Evolutionary conservation across 2,329 filamentous ascomycete genomes (phyloP).

Genomic region (Dryadomyces sulphureus): DNA sequence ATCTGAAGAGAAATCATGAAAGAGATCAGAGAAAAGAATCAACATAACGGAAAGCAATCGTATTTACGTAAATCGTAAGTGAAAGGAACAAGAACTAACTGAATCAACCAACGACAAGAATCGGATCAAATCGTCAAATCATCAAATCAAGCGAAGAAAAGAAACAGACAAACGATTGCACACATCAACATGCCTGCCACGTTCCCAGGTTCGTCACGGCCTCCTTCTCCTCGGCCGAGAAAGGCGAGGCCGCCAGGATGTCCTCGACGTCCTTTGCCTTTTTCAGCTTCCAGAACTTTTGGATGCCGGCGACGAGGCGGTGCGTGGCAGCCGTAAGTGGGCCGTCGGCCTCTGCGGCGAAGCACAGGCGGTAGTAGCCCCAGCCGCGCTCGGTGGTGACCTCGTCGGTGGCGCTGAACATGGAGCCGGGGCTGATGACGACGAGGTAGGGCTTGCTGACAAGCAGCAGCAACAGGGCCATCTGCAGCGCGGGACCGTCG

Average conservation of each 20-base stretch:
- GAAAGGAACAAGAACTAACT: too few relatives aligned
- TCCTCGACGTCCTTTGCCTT: constrained; percentile 50
- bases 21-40: not conserved
- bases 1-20: not conserved
- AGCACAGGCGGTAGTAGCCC: constrained; percentile 66
- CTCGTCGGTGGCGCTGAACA: constrained; percentile 56
- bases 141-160: not conserved
- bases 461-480: constrained; percentile 56
- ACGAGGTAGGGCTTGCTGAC: constrained; percentile 56
- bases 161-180: not conserved
- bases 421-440: constrained; percentile 53
- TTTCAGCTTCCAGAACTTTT: constrained; percentile 66
- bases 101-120: too few relatives aligned
- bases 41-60: too few relatives aligned
- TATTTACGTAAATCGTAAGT: too few relatives aligned
- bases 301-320: constrained; percentile 53
- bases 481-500: constrained; percentile 38
- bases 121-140: not conserved
- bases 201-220: constrained; percentile 17
- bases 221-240: constrained; percentile 8
- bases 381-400: constrained; percentile 46
- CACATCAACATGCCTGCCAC: constrained; percentile 13
- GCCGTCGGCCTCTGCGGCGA: constrained; percentile 66
- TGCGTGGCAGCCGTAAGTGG: constrained; percentile 47
- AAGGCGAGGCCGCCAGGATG: constrained; percentile 26